Evolutionary conservation across 164 flowering plant species (phyloP), one percentile per base, ranked within the genome.

Genomic region (Liquidambar formosana): DNA sequence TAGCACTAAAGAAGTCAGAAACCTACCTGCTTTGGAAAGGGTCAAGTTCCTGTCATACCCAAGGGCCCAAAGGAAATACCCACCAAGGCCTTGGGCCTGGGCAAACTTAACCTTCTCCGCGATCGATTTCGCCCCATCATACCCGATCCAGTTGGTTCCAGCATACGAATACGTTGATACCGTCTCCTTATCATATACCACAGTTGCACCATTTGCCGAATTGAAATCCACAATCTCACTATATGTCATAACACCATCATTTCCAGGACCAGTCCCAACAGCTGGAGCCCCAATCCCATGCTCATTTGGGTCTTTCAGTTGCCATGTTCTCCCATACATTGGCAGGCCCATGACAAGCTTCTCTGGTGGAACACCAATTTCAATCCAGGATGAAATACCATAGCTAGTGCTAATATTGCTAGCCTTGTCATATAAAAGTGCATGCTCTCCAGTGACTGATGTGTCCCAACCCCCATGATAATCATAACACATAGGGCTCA

Each of bases 251-350:
- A 59, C 12, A 16, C 73, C 84, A 18, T 21, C 53, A 45, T 19
- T 33, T n/a, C 81, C 83, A 4, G 81, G 78, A 0, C 83, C 81
- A 0, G 46, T 57, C 3, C 78, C 83, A 10, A 71, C 71, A 5
- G 83, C 79, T 11, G 83, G 76, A 16, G 79, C 79, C 18, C 79
- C 78, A 23, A 79, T 77, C 3, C 85, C 85, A 44, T 75, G 44
- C 22, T 47, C 58, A 18, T 46, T 26, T 4, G 83, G 63, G 26
- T 79, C 77, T 61, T 53, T 73, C 59, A 82, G 49, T 18, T 53
- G 26, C 85, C 85, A 82, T 3, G 83, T 64, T 8, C 67, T 64
- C 8, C 78, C 85, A 41, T 79, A 79, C 19, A 77, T 8, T 2
- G 80, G 82, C 26, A 77, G 43, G n/a, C 81, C 82, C 69, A 82